phyloP scores from a whole-genome alignment of 208 protist species.

The Leptomonas seymouri region DNA sequence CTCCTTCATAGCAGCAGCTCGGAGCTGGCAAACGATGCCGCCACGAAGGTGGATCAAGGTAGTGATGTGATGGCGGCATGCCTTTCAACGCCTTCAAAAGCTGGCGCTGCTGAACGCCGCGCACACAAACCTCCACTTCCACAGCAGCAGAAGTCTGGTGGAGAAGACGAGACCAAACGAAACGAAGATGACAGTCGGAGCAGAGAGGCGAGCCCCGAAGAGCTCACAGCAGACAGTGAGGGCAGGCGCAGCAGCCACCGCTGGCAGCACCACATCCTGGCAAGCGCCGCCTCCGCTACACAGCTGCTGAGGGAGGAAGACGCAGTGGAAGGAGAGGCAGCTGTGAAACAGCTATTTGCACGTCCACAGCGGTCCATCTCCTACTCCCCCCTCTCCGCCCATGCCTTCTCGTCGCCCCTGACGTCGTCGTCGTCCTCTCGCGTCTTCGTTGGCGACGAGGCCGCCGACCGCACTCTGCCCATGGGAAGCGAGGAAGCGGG shows the following conservation, averaged over 20 bases:
- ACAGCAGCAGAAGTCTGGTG: not conserved
- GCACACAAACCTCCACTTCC: not conserved
- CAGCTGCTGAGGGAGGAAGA: constrained; percentile 13
- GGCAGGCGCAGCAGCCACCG: constrained; percentile 24
- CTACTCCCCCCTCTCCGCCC: constrained; percentile 1
- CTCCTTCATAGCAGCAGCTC: too few relatives aligned
- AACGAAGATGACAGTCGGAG: not conserved
- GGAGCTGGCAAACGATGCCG: too few relatives aligned
- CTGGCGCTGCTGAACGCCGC: too few relatives aligned
- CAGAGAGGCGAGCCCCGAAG: constrained; percentile 25
- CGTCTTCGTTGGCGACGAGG: not conserved
- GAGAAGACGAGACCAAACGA: not conserved
- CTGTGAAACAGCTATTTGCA: constrained; percentile 11
- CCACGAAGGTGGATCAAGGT: too few relatives aligned
- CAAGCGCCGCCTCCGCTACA: constrained; percentile 10
- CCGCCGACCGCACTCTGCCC: constrained; percentile 4
- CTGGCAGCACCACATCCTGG: constrained; percentile 25
- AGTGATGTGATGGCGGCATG: too few relatives aligned
- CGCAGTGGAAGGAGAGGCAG: not conserved
- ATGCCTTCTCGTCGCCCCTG: not conserved
- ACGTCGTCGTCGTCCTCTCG: constrained; percentile 2
- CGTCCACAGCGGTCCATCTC: not conserved
- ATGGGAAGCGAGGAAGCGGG: not conserved
- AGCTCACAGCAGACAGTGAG: constrained; percentile 42
- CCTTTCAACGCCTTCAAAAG: too few relatives aligned